phyloP scores from a whole-genome alignment of 1,284 basidiomycete species.

The Trametes pubescens region DNA sequence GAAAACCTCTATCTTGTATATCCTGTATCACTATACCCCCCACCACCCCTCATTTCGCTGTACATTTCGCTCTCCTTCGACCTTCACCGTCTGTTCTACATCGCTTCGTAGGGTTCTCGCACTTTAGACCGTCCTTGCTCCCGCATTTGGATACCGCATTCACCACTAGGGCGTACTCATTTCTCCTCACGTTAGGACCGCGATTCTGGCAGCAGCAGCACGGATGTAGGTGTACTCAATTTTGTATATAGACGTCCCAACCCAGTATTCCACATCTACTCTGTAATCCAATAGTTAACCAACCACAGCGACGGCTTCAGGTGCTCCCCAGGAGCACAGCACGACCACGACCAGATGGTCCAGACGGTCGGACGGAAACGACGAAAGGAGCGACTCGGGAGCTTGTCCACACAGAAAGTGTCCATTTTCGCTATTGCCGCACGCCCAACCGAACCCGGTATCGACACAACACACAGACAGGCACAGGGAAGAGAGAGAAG shows the following conservation, averaged over 20 bases:
- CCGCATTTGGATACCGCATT: background rate
- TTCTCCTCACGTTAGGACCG: conserved; percentile 1
- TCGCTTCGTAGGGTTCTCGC: background rate
- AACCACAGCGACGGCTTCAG: background rate
- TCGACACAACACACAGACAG: conserved; percentile 10
- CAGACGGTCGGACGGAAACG: background rate
- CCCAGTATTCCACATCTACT: background rate
- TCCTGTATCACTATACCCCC: conserved; percentile 1
- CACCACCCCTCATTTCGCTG: background rate
- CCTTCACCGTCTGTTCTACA: background rate
- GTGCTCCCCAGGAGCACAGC: background rate
- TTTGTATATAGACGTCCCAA: conserved; percentile 2
- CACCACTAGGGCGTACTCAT: background rate
- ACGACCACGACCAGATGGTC: background rate
- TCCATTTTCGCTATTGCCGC: conserved; percentile 12
- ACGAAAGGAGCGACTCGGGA: conserved; percentile 4
- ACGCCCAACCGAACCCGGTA: conserved; percentile 11
- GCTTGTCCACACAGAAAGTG: conserved; percentile 10
- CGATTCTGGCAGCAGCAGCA: conserved; percentile 1
- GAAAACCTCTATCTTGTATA: conserved; percentile 3
- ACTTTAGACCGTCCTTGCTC: background rate
- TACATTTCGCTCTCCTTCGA: background rate
- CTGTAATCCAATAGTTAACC: background rate
- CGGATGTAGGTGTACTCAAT: conserved; percentile 8
- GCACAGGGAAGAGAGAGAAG: background rate